These are phyloP conservation scores for Ilyonectria sp. DNA, from an alignment of 2,329 filamentous ascomycete genomes.

Conservation along the genomic window DNA sequence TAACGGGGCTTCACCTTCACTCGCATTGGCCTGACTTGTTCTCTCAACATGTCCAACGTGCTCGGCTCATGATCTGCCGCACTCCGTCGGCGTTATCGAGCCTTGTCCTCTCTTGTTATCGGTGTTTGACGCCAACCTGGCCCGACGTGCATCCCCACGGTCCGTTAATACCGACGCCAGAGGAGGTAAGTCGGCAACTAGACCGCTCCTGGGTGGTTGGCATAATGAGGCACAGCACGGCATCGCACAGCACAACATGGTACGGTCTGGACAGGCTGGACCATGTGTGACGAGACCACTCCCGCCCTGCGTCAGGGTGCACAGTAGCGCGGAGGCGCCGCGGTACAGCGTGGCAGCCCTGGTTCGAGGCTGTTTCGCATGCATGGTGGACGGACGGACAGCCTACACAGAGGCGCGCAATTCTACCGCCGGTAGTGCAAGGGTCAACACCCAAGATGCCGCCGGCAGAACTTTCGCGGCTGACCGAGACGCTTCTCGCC, in stretches of 20 bases:
- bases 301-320: constrained; percentile 40
- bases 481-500: constrained; percentile 27
- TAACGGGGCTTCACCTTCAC: constrained; percentile 1
- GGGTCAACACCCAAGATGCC: constrained; percentile 35
- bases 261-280: constrained; percentile 35
- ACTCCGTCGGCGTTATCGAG: constrained; percentile 30
- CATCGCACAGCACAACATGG: constrained; percentile 39
- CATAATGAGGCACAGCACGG: constrained; percentile 17
- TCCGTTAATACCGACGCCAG: constrained; percentile 33
- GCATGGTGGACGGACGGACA: constrained; percentile 8
- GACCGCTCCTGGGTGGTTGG: constrained; percentile 4
- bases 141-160: constrained; percentile 34
- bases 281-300: constrained; percentile 41
- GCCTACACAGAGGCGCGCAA: constrained; percentile 6
- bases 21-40: constrained; percentile 3
- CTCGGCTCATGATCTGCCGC: constrained; percentile 22
- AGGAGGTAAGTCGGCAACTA: constrained; percentile 38
- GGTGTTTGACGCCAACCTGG: constrained; percentile 25
- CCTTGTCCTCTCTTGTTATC: constrained; percentile 30
- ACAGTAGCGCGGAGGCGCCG: constrained; percentile 40
- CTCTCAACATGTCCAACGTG: constrained; percentile 1
- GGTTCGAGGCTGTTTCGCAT: constrained; percentile 34
- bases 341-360: constrained; percentile 37
- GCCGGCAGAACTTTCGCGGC: constrained; percentile 36
- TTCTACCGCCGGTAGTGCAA: constrained; percentile 26